Conservation (phyloP, 2,329 filamentous ascomycete species). For the Botryotinia convoluta region DNA sequence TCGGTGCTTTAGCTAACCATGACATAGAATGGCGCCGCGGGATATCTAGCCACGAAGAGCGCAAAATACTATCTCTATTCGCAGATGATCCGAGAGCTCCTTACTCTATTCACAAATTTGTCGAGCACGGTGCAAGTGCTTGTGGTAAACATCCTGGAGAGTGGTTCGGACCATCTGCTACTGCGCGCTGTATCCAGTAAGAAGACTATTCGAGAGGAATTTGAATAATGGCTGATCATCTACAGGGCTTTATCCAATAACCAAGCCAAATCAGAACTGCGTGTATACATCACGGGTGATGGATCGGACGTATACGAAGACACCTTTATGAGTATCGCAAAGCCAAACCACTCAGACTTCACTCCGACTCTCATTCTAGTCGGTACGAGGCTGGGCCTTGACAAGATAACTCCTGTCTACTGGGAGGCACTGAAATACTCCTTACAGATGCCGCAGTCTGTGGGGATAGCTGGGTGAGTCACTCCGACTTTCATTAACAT, state of each 20-base stretch:
- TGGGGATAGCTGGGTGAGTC: constrained; percentile 85
- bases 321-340: constrained; percentile 75
- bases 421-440: constrained; percentile 88
- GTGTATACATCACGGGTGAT: constrained; percentile 86
- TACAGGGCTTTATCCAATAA: constrained; percentile 70
- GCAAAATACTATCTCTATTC: constrained; percentile 73
- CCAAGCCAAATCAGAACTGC: constrained; percentile 59
- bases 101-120: constrained; percentile 94
- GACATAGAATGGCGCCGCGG: constrained; percentile 72
- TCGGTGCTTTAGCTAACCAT: constrained; percentile 15
- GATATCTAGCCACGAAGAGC: constrained; percentile 57
- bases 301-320: constrained; percentile 93
- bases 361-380: constrained; percentile 85
- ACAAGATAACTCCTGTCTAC: constrained; percentile 91
- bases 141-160: constrained; percentile 95
- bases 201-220: constrained; percentile 37
- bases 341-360: constrained; percentile 63
- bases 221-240: constrained; percentile 22
- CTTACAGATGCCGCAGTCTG: constrained; percentile 85
- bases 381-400: constrained; percentile 85
- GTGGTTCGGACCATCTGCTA: constrained; percentile 98
- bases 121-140: constrained; percentile 77
- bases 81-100: constrained; percentile 82
- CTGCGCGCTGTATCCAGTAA: constrained; percentile 89
- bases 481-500: background rate